Evolutionary conservation across 192 early-diverging fungal species (phyloP).

Genomic region (Glomus cerebriforme): DNA sequence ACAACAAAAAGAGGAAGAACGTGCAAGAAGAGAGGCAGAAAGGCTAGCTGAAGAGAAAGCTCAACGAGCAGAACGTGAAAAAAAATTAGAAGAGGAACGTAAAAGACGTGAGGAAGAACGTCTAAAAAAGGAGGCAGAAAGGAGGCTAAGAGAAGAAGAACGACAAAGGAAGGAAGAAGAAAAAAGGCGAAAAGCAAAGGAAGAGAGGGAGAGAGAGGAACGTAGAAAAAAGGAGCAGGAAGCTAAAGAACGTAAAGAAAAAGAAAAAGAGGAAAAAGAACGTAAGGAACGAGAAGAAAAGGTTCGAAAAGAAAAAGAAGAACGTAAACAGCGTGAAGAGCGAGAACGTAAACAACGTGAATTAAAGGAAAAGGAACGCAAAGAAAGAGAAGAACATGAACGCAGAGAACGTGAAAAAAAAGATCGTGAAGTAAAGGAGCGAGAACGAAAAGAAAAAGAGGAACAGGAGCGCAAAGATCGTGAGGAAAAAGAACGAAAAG

Average conservation of each 20-base stretch:
- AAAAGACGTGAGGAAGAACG: slow-evolving; percentile 62
- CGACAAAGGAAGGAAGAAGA: slow-evolving; percentile 40
- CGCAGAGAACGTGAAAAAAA: slow-evolving; percentile 57
- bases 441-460: slow-evolving; percentile 49
- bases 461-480: slow-evolving; percentile 46
- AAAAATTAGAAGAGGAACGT: slow-evolving; percentile 63
- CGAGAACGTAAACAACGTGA: slow-evolving; percentile 49
- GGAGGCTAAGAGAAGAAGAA: slow-evolving; percentile 53
- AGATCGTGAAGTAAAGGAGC: slow-evolving; percentile 51
- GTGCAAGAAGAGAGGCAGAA: slow-evolving; percentile 58
- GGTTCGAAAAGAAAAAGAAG: slow-evolving; percentile 42
- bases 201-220: slow-evolving; percentile 47
- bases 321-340: slow-evolving; percentile 41
- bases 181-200: slow-evolving; percentile 37
- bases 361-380: slow-evolving; percentile 47
- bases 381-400: slow-evolving; percentile 52
- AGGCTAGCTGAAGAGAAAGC: slow-evolving; percentile 50
- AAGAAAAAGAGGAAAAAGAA: slow-evolving; percentile 39
- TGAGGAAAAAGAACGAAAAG: slow-evolving; percentile 34
- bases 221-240: slow-evolving; percentile 64
- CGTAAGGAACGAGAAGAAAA: slow-evolving; percentile 42
- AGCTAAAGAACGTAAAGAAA: slow-evolving; percentile 45
- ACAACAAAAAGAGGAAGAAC: slow-evolving; percentile 73
- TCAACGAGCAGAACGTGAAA: slow-evolving; percentile 41
- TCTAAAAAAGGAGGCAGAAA: slow-evolving; percentile 59